Conservation (phyloP, 495 filamentous ascomycete species). For the Xylaria telfairii region DNA sequence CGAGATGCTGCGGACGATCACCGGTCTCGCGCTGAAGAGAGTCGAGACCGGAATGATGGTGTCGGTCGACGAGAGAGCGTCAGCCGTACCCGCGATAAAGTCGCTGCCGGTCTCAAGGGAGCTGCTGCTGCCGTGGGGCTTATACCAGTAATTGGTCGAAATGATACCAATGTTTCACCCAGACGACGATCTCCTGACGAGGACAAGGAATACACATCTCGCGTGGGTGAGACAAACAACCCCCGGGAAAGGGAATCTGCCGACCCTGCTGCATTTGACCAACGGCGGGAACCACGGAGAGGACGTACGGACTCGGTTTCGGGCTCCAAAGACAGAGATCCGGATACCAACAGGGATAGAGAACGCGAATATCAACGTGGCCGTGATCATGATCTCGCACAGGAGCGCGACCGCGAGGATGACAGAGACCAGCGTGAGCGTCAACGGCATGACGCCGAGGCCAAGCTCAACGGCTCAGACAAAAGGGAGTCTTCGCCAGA, state of each 20-base stretch:
- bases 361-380: conserved; percentile 28
- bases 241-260: conserved; percentile 30
- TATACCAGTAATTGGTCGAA: conserved; percentile 34
- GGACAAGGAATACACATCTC: conserved; percentile 29
- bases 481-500: conserved; percentile 31
- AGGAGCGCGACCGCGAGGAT: conserved; percentile 26
- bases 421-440: conserved; percentile 33
- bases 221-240: conserved; percentile 29
- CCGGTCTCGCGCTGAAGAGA: conserved; percentile 27
- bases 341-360: conserved; percentile 19
- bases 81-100: conserved; percentile 44
- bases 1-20: conserved; percentile 31
- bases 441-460: conserved; percentile 36
- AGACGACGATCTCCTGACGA: conserved; percentile 33
- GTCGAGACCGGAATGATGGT: conserved; percentile 38
- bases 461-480: conserved; percentile 33
- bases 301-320: conserved; percentile 31
- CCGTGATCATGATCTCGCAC: conserved; percentile 23
- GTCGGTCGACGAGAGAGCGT: conserved; percentile 31
- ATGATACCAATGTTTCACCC: conserved; percentile 43
- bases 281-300: conserved; percentile 39
- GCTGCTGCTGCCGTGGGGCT: conserved; percentile 50
- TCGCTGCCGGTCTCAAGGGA: conserved; percentile 42
- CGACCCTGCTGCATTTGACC: conserved; percentile 29
- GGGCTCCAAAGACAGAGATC: conserved; percentile 42